Evolutionary conservation across 345 rosid genomes (phyloP).

Genomic region (Citrus sp.): DNA sequence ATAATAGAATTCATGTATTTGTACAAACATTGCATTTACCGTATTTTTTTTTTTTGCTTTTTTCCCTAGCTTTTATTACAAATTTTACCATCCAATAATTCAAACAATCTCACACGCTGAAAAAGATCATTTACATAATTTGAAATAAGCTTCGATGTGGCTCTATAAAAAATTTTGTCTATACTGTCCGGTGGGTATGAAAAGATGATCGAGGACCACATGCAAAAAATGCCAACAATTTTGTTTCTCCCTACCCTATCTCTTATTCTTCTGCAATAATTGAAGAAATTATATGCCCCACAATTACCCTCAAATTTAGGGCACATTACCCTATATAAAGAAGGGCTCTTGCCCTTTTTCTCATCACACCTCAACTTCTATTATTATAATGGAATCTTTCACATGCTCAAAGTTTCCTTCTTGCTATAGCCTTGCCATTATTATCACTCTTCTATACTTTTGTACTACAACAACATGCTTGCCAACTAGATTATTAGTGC

Average conservation of each 20-base stretch:
- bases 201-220: not conserved
- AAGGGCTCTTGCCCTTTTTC: not conserved
- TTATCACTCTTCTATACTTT: slow-evolving; percentile 1
- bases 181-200: not conserved
- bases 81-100: not conserved
- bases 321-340: not conserved
- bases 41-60: not conserved
- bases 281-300: slow-evolving; percentile 1
- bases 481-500: not conserved
- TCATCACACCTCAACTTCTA: too few relatives aligned
- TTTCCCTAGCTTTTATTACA: too few relatives aligned
- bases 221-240: not conserved
- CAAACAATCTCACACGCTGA: too few relatives aligned
- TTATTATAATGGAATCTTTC: not conserved
- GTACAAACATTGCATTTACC: not conserved
- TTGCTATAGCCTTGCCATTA: slow-evolving; percentile 7
- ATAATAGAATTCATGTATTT: not conserved
- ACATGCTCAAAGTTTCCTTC: slow-evolving; percentile 4
- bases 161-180: not conserved
- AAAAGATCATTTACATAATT: not conserved
- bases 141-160: not conserved
- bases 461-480: not conserved
- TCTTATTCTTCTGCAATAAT: slow-evolving; percentile 2
- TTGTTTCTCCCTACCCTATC: not conserved
- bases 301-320: not conserved